These are phyloP conservation scores for Ogataea minuta DNA, from an alignment of 805 yeast species.

Conservation along the genomic window DNA sequence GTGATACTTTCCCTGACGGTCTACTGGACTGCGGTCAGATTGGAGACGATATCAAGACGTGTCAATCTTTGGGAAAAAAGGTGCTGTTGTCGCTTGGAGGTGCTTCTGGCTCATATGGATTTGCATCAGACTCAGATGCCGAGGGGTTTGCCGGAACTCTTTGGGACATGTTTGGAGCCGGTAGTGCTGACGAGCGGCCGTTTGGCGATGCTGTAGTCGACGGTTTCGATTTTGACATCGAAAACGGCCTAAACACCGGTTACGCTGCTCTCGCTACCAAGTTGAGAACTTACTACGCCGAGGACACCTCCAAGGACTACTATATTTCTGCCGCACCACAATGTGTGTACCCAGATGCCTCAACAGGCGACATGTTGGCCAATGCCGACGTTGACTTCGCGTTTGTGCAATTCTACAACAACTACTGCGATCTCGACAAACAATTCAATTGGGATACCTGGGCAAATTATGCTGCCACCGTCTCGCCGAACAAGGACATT, in stretches of 20 bases:
- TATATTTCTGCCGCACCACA: conserved; percentile 91
- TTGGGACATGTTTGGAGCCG: conserved; percentile 65
- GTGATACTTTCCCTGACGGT: conserved; percentile 41
- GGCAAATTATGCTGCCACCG: conserved; percentile 56
- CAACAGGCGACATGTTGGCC: conserved; percentile 40
- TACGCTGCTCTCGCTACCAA: conserved; percentile 58
- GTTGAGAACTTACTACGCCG: conserved; percentile 40
- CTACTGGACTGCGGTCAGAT: conserved; percentile 40
- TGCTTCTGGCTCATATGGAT: conserved; percentile 57
- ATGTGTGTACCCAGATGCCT: conserved; percentile 82
- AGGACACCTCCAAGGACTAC: conserved; percentile 50
- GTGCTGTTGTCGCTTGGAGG: conserved; percentile 81
- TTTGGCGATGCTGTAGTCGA: conserved; percentile 77
- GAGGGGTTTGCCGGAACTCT: conserved; percentile 55
- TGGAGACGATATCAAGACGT: conserved; percentile 64
- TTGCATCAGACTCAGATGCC: conserved; percentile 51
- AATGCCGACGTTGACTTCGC: conserved; percentile 72
- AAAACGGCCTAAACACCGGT: conserved; percentile 60
- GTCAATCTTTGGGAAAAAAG: conserved; percentile 78
- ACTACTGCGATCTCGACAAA: conserved; percentile 58
- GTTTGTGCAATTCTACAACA: conserved; percentile 88
- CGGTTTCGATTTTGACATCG: conserved; percentile 80
- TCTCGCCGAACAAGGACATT: conserved; percentile 66
- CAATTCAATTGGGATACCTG: conserved; percentile 69
- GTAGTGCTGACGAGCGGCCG: conserved; percentile 46